Evolutionary conservation across 202 grass and related monocot species (phyloP).

Genomic region (Cymbopogon flexuosus): DNA sequence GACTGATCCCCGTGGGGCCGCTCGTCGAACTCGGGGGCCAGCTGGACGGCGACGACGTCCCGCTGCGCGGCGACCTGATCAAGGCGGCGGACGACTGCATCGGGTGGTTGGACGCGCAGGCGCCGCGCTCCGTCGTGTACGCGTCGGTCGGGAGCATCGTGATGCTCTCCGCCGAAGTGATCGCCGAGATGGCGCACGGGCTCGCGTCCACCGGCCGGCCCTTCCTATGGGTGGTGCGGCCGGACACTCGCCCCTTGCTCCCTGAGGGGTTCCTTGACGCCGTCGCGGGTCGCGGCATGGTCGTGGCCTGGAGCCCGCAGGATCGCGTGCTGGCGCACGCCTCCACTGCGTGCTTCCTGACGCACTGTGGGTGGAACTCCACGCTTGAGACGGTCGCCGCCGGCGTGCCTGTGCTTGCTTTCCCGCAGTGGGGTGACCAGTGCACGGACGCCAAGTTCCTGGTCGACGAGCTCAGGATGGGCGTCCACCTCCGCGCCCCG

Average conservation of each 20-base stretch:
- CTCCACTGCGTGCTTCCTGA: constrained; percentile 49
- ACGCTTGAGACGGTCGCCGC: constrained; percentile 42
- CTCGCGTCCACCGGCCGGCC: constrained; percentile 27
- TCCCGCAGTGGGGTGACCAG: constrained; percentile 53
- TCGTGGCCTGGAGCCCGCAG: constrained; percentile 55
- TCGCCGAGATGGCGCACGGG: constrained; percentile 43
- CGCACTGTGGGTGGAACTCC: constrained; percentile 72
- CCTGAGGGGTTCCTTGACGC: neutral
- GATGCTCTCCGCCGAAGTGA: neutral
- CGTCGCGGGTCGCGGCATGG: neutral
- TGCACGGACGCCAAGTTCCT: constrained; percentile 41
- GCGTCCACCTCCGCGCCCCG: constrained; percentile 36
- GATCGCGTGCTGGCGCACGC: constrained; percentile 39
- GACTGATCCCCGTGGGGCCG: neutral
- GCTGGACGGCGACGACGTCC: neutral
- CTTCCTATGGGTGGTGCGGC: constrained; percentile 29
- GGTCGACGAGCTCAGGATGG: constrained; percentile 37
- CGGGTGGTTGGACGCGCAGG: neutral
- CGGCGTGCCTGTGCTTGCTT: constrained; percentile 47
- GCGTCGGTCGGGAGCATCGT: neutral
- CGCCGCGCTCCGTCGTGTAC: neutral
- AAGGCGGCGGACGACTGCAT: neutral
- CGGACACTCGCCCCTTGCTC: neutral
- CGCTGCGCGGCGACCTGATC: neutral
- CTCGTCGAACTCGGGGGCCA: neutral